Evolutionary conservation across 2,329 filamentous ascomycete genomes (phyloP), one percentile per base, ranked within the genome.

Genomic region (Cercospora sojina): DNA sequence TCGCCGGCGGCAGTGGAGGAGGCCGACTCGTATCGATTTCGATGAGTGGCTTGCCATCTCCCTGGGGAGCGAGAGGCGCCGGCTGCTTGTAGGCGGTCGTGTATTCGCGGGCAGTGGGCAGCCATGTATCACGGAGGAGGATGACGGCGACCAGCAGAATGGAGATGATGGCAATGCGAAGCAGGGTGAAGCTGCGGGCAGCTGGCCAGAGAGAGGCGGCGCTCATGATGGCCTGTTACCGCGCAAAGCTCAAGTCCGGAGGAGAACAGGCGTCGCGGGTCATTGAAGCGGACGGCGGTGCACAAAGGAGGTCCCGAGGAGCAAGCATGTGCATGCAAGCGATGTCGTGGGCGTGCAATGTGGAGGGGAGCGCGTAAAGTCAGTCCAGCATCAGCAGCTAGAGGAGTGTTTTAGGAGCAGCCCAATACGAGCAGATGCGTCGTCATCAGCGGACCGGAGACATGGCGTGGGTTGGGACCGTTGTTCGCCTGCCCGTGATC

Each of bases 111-210:
- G 55, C 62, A 16, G 38, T 65, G 10, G 73, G 72, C 32, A 74
- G 59, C 72, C 72, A 74, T 32, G 69, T 68, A 64, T 74, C 72
- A 58, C 71, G 72, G 38, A 73, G 69, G 12, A 75, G 66, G 62
- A 70, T 72, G 10, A 75, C 41, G 25, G 66, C 70, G 55, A 73
- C 64, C 7, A 75, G 32, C 43, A 74, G 18, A 9, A 72, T 59
- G 51, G 74, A 70, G 66, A 74, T 70, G 64, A 72, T 41, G 53
- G 68, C 67, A 13, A 75, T 29, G 49, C 72, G 72, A 29, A 43
- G 56, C 23, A 72, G 62, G 9, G 69, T 69, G 41, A 73, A 60
- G 60, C 65, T 71, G 62, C 72, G 72, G 41, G 49, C 60, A 35
- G 56, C 60, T 5, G 61, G 57, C 38, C 64, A 56, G 13, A 65